Base-by-base conservation (phyloP, 768 basidiomycete species). In the Inosperma sp. region DNA sequence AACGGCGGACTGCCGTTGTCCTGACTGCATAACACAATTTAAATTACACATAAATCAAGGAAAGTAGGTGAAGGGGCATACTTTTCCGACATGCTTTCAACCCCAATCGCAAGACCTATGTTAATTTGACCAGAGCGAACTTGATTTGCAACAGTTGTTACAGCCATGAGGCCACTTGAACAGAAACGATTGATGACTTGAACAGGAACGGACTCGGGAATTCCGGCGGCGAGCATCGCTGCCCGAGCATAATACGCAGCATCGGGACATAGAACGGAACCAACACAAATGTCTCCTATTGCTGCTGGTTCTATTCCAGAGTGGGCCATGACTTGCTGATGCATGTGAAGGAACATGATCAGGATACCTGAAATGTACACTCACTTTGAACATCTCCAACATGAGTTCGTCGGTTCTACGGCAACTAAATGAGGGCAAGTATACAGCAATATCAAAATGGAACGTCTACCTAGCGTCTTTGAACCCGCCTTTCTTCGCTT, bases 51-150 rank as follows among this genome's bases (percentile, higher is more conserved):
- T n/a, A 35, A 21, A 35, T 21, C 23, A 33, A 46, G 31, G 27
- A 45, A 39, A 17, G 33, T 42, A 9, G 25, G 7, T 14, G 9
- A 12, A 35, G 43, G 7, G 35, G 48, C 79, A 53, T 65, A 87
- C 80, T 84, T 85, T 61, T 80, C 68, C 9, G 84, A 84, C 92
- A 95, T 92, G 67, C 82, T 86, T 67, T 94, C 91, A 13, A 88
- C 77, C n/a, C 90, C 93, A 41, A 90, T 65, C 25, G 87, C 87
- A 14, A 92, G 72, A 2, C 90, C 89, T 47, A 91, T 73, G 36
- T 89, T 79, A 36, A 91, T 88, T 62, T 91, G 85, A n/a, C 87
- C 86, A 9, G 74, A 75, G 13, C 79, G 75, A 41, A 93, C 81
- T 59, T 86, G 80, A 65, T 90, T 91, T 17, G 86, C 78, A 49